Evolutionary conservation across 108 stramenopile species (phyloP), one percentile per base, ranked within the genome.

Genomic region (Fragilariopsis cylindrus): DNA sequence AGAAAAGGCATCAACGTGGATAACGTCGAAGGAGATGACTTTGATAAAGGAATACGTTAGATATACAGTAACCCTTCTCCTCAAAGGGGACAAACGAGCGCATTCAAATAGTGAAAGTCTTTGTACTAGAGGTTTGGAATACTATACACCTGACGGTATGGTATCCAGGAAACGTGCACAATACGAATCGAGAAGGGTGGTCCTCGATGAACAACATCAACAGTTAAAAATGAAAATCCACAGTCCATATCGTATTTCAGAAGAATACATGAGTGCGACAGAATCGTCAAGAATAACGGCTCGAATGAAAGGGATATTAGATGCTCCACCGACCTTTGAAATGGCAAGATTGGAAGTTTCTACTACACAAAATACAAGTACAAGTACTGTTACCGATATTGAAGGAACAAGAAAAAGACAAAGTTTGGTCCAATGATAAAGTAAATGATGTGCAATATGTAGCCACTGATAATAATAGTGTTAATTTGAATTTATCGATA

Each of bases 171-270:
- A 57, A 45, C 8, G 8, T 4, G 43, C 46, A 16, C 45, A 53
- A 45, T 40, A 4, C 3, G 49, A 11, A 18, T 39, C 74, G 11
- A 64, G 53, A 56, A 30, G 67, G n/a, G 65, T 50, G 47, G 74
- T 75, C 53, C 45, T 75, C 46, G 55, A 67, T 18, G 65, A 52
- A n/a, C 74, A 75, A 75, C 52, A 65, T 52, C 43, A 53, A 21
- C 62, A 65, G 42, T 74, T 60, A 53, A 40, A 52, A 40, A 63
- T 49, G 9, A 46, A 48, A 6, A 41, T 52, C 7, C 7, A 75
- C 47, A 54, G 67, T 47, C 53, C 58, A 41, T 53, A 75, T 4
- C 39, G 65, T 44, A 41, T 75, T 16, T 64, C 74, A 5, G 54
- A 75, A 12, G 44, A 55, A 13, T 75, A 75, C 53, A 65, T 75